Percentiles rank a stretch among this genome's conserved stretches.
These are phyloP conservation scores for Jamesozyma spencerorum DNA, from an alignment of 805 yeast genomes.

Conservation along the genomic window DNA sequence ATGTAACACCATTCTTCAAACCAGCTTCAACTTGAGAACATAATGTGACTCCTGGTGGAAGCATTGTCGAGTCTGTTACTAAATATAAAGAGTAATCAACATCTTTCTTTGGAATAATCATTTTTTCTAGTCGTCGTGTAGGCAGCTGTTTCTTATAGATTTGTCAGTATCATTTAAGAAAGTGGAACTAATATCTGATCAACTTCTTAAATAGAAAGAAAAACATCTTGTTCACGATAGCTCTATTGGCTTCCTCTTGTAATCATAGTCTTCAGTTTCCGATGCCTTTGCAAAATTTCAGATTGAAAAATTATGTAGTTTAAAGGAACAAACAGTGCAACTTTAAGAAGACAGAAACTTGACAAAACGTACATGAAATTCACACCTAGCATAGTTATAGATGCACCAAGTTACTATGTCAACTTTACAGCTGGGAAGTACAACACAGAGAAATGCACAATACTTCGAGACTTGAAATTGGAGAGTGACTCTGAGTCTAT, in stretches of 20 bases:
- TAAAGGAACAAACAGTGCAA: not conserved
- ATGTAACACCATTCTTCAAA: conserved; percentile 62
- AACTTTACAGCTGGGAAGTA: conserved; percentile 31
- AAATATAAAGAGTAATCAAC: conserved; percentile 52
- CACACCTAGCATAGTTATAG: conserved; percentile 40
- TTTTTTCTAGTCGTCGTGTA: conserved; percentile 2
- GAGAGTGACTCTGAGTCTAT: conserved; percentile 36
- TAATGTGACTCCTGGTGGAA: conserved; percentile 51
- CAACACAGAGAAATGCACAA: conserved; percentile 21
- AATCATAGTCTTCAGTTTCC: no score
- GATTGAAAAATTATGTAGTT: not conserved
- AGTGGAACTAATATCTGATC: no score
- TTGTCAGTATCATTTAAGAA: no score
- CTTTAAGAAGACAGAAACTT: not conserved
- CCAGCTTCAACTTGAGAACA: conserved; percentile 55
- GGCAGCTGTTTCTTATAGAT: no score
- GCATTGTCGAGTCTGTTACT: conserved; percentile 71
- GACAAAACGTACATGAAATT: conserved; percentile 38
- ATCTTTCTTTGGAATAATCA: conserved; percentile 16
- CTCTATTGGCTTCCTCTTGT: no score
- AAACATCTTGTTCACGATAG: no score
- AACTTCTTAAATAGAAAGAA: no score
- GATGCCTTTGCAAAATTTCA: no score
- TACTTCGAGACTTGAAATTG: conserved; percentile 30
- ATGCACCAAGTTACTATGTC: conserved; percentile 41